A percentile compares a stretch with the other conserved stretches of the same genome.
Conservation (phyloP, 495 filamentous ascomycete species). For the Tuber magnatum region DNA sequence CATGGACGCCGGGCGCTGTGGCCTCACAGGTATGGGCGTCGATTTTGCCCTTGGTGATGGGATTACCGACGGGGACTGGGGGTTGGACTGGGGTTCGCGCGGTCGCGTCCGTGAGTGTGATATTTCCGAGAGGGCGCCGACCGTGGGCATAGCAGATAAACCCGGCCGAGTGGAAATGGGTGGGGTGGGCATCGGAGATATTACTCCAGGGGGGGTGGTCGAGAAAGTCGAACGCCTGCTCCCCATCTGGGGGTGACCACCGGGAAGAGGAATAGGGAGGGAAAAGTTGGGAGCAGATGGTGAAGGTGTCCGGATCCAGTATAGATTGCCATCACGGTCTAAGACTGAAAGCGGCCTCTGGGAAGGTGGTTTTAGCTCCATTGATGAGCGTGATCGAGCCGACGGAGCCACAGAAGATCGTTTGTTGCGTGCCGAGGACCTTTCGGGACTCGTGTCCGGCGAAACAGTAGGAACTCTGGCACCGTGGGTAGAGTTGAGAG, state of each 20-base stretch:
- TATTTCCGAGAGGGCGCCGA: slow-evolving; percentile 25
- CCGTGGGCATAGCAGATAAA: slow-evolving; percentile 27
- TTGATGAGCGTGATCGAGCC: slow-evolving; percentile 36
- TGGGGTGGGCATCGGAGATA: slow-evolving; percentile 16
- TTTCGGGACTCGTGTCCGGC: slow-evolving; percentile 40
- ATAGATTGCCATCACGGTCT: slow-evolving; percentile 34
- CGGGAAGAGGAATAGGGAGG: slow-evolving; percentile 22
- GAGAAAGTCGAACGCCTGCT: slow-evolving; percentile 17
- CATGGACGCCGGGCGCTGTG: slow-evolving; percentile 37
- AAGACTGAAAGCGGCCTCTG: slow-evolving; percentile 31
- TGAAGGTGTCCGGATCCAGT: slow-evolving; percentile 38
- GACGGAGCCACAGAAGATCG: slow-evolving; percentile 30
- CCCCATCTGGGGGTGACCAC: slow-evolving; percentile 17
- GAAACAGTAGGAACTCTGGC: slow-evolving; percentile 31
- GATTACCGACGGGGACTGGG: slow-evolving; percentile 26
- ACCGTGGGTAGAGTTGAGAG: slow-evolving; percentile 31
- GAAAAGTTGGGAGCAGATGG: slow-evolving; percentile 34
- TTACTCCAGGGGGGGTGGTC: slow-evolving; percentile 17
- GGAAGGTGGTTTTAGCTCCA: slow-evolving; percentile 32
- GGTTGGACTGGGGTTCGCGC: slow-evolving; percentile 19
- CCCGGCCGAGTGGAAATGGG: slow-evolving; percentile 28
- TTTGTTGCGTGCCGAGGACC: slow-evolving; percentile 29
- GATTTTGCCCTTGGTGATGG: slow-evolving; percentile 23
- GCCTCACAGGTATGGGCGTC: slow-evolving; percentile 9
- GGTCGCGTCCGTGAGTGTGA: slow-evolving; percentile 19